These are phyloP conservation scores for Aspergillus ochraceus DNA, from an alignment of 2,329 filamentous ascomycete species.

Conservation along the genomic window DNA sequence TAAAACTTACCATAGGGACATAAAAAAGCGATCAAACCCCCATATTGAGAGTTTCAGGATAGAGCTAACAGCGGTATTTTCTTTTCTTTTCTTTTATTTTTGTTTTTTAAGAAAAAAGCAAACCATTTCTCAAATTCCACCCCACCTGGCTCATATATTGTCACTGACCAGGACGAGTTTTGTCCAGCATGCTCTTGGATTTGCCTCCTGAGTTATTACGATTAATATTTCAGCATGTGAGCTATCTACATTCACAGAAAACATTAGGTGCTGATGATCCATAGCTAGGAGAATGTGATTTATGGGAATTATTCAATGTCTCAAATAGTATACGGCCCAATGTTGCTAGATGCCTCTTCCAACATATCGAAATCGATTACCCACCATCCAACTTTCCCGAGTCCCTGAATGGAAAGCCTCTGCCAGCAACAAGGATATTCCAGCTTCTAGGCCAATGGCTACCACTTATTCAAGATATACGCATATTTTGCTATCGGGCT, in stretches of 20 bases:
- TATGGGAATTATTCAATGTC: constrained; percentile 4
- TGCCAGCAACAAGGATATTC: constrained; percentile 4
- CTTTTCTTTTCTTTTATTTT: neutral
- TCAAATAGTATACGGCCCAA: constrained; percentile 3
- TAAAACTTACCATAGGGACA: neutral
- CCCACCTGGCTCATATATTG: neutral
- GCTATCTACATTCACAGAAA: neutral
- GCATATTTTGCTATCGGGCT: constrained; percentile 2
- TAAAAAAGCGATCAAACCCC: neutral
- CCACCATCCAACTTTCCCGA: constrained; percentile 5
- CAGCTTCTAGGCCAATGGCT: constrained; percentile 5
- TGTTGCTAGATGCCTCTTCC: constrained; percentile 4
- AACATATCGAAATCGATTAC: constrained; percentile 4
- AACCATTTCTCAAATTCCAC: neutral
- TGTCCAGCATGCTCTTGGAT: neutral
- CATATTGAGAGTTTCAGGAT: neutral
- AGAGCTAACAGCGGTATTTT: neutral
- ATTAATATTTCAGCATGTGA: constrained; percentile 5
- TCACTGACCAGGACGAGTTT: neutral
- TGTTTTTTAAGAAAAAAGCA: neutral
- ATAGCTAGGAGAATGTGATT: constrained; percentile 1
- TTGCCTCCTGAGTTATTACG: constrained; percentile 1
- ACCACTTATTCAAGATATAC: constrained; percentile 3
- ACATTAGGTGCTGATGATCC: constrained; percentile 1
- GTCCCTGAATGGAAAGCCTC: constrained; percentile 1